Evolutionary conservation across 139 green algal genomes (phyloP), one percentile per base, ranked within the genome.

Genomic region (Chlorella sp.): DNA sequence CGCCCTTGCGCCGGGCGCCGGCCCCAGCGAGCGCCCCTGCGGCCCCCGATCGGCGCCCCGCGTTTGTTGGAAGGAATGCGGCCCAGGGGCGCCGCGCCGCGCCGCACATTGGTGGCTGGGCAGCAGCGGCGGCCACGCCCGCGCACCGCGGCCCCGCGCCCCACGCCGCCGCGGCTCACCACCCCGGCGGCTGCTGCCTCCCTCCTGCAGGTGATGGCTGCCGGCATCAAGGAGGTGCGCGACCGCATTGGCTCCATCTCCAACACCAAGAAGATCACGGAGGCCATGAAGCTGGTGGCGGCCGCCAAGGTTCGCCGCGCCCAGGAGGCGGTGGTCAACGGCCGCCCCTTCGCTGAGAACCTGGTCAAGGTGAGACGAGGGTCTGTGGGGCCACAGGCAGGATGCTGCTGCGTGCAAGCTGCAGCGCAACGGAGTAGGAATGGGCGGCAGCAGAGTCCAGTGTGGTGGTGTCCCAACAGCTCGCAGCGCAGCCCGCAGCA

Each of bases 261-360:
- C 89, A 98, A 98, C 93, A 99, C 97, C 38, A 91, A 98, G 90
- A 99, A 99, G 94, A 99, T 99, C 90, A 99, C 97, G 20, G 96
- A 96, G 55, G 96, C 96, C 73, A 98, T 98, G 96, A 98, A 98
- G 90, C 92, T 98, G 83, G 96, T 98, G 65, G 95, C 96, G 82
- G 96, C 96, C 51, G 96, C 96, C 78, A 98, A 98, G 87, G 96
- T 98, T 44, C 94, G 96, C 86, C 93, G 98, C 57, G 97, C 97
- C 32, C 97, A 99, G 93, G 96, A 98, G 63, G 97, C 97, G 17
- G 97, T 99, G 34, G 92, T 99, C 41, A 97, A 97, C 88, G 96
- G 95, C 70, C 94, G 97, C 68, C 97, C 97, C 68, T 99, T 99
- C 90, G 95, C 97, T 26, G 97, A 99, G 94, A 98, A 98, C 89